Evolutionary conservation across 768 basidiomycete genomes (phyloP), one percentile per base, ranked within the genome.

Genomic region (Rossbeevera mucosa): DNA sequence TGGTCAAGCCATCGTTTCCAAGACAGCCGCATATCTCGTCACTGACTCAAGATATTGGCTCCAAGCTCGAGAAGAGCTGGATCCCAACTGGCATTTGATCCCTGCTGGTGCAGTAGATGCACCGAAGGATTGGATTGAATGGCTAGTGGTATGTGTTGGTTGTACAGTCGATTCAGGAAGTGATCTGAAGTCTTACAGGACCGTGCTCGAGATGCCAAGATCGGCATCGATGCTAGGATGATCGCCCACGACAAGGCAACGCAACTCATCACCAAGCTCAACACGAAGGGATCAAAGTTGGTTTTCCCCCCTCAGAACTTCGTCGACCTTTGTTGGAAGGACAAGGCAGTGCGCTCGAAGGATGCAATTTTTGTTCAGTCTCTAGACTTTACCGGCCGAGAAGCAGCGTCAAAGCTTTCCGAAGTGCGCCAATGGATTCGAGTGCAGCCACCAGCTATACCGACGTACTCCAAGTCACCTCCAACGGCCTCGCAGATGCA

Each of bases 221-320:
- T 94, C 45, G 93, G 92, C 12, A 78, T 94, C 50, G 93, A 95
- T 66, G 86, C 91, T 3, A 82, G 88, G 14, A 86, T 92, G 81
- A 71, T 94, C 50, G 80, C 89, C 0, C 81, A 88, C 62, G 81
- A 85, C 61, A 83, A 83, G 53, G 86, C 85, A 13, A 74, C 77
- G 9, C 70, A 75, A 41, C 72, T 93, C 49, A 82, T 80, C 54
- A 62, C 75, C 41, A 81, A 80, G 57, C 75, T 92, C 7, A 68
- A 67, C 18, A 38, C 72, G 40, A 76, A 77, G 48, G 74, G 72
- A 47, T 82, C 86, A 16, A 87, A 86, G 66, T 75, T 94, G 53
- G 76, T 85, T 18, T 93, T 86, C 59, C 91, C 91, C 0, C 80
- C 86, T 9, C 82, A 89, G 65, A 95, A 95, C 66, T 76, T 93